Percentiles rank a stretch among this genome's conserved stretches.
These are phyloP conservation scores for Quaeritorhiza haematococci DNA, from an alignment of 371 early-diverging fungal species.

Conservation along the genomic window DNA sequence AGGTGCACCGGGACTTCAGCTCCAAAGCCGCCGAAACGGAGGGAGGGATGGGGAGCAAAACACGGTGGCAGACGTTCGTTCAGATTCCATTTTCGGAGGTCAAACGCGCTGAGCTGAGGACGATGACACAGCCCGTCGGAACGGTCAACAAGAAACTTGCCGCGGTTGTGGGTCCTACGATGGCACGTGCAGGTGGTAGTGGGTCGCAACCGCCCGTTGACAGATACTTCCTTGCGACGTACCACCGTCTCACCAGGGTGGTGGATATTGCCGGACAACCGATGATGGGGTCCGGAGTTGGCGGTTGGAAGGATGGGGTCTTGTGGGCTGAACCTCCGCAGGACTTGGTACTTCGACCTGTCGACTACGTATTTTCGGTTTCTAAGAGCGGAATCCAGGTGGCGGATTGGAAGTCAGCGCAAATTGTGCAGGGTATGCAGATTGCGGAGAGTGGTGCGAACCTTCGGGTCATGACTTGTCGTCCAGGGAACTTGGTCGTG, in stretches of 20 bases:
- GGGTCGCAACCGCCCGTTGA: slow-evolving; percentile 19
- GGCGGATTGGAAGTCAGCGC: slow-evolving; percentile 44
- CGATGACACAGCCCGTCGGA: slow-evolving; percentile 13
- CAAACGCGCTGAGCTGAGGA: slow-evolving; percentile 30
- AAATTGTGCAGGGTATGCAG: slow-evolving; percentile 33
- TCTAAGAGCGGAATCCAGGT: slow-evolving; percentile 40
- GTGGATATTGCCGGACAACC: slow-evolving; percentile 43
- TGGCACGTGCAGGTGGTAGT: slow-evolving; percentile 2
- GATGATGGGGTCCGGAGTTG: slow-evolving; percentile 44
- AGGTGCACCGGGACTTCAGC: slow-evolving; percentile 41
- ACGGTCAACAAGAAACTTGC: slow-evolving; percentile 48
- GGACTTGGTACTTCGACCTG: slow-evolving; percentile 39
- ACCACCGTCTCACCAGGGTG: slow-evolving; percentile 39
- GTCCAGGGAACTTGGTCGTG: slow-evolving; percentile 23
- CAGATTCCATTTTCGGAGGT: slow-evolving; percentile 53
- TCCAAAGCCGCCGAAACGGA: slow-evolving; percentile 2
- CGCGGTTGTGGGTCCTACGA: slow-evolving; percentile 29
- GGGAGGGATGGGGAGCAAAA: slow-evolving; percentile 7
- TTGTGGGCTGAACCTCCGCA: slow-evolving; percentile 42
- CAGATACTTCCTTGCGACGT: slow-evolving; percentile 51
- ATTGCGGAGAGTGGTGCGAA: slow-evolving; percentile 8
- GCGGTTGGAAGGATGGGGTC: slow-evolving; percentile 50
- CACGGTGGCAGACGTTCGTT: slow-evolving; percentile 44
- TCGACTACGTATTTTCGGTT: slow-evolving; percentile 39
- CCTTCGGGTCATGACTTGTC: slow-evolving; percentile 19